Evolutionary conservation across 176 grass and related monocot species (phyloP).

Genomic region (Echinochloa phyllopogon): DNA sequence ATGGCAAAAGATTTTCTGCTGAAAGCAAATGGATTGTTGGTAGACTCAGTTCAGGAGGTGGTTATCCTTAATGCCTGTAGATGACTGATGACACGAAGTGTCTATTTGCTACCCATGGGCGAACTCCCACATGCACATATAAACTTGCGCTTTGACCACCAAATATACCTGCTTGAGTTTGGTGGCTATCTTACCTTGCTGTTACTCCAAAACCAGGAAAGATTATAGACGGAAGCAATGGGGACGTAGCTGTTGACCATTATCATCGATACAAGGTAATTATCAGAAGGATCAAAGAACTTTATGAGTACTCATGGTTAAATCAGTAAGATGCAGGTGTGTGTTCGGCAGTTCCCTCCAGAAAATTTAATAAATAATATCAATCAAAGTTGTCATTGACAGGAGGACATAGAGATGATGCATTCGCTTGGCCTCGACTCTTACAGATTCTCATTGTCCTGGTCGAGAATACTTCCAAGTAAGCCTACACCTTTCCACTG

Average conservation of each 20-base stretch:
- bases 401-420: conserved; percentile 71
- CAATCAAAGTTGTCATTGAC: background rate
- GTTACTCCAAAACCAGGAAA: conserved; percentile 44
- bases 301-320: background rate
- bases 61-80: background rate
- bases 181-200: background rate
- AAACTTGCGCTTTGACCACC: background rate
- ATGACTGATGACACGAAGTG: background rate
- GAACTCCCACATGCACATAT: background rate
- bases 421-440: conserved; percentile 57
- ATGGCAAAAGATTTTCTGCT: background rate
- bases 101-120: background rate
- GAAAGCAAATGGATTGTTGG: background rate
- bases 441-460: conserved; percentile 80
- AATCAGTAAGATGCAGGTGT: background rate
- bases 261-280: conserved; percentile 66
- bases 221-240: conserved; percentile 55
- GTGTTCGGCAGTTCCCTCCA: background rate
- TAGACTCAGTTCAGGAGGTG: background rate
- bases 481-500: background rate
- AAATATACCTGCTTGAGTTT: background rate
- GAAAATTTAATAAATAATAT: background rate
- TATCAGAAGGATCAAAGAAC: background rate
- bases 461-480: conserved; percentile 77
- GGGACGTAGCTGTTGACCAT: conserved; percentile 58